Percentiles rank a stretch among this genome's conserved stretches.
These are phyloP conservation scores for Pythium vanterpoolii DNA, from an alignment of 352 stramenopile species.

Conservation along the genomic window DNA sequence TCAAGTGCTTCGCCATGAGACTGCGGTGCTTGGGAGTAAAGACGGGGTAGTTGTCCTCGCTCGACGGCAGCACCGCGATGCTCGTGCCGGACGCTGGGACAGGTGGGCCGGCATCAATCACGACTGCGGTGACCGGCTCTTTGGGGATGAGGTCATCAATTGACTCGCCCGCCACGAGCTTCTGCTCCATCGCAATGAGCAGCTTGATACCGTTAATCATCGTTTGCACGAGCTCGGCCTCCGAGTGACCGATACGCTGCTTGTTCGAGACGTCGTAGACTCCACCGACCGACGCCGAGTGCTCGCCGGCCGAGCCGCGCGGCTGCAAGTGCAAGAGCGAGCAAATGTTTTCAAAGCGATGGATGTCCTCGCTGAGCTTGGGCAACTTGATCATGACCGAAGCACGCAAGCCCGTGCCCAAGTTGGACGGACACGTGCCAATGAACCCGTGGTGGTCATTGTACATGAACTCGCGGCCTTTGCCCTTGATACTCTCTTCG, in stretches of 20 bases:
- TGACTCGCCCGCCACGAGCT: constrained; percentile 47
- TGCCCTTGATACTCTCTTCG: constrained; percentile 72
- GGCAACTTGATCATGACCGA: constrained; percentile 84
- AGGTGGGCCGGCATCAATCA: constrained; percentile 56
- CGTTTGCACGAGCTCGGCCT: constrained; percentile 87
- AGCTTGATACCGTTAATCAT: constrained; percentile 87
- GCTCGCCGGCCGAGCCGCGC: constrained; percentile 78
- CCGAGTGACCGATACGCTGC: constrained; percentile 86
- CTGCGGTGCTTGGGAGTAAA: constrained; percentile 84
- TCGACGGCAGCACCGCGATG: constrained; percentile 55
- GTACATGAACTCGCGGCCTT: constrained; percentile 84
- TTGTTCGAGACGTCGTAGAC: constrained; percentile 90
- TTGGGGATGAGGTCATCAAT: constrained; percentile 73
- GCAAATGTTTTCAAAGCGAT: constrained; percentile 56
- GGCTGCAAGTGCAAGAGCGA: constrained; percentile 62
- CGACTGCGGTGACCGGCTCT: constrained; percentile 39
- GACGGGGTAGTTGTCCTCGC: constrained; percentile 68
- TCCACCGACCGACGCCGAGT: constrained; percentile 70
- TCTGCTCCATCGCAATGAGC: constrained; percentile 80
- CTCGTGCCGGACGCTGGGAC: constrained; percentile 38
- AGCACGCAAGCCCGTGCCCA: constrained; percentile 83
- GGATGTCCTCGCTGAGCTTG: constrained; percentile 43
- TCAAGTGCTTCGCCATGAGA: constrained; percentile 86
- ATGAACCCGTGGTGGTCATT: constrained; percentile 87
- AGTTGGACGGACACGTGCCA: constrained; percentile 85